phyloP scores from a whole-genome alignment of 345 rosid species.

The Arabidopsis suecica region DNA sequence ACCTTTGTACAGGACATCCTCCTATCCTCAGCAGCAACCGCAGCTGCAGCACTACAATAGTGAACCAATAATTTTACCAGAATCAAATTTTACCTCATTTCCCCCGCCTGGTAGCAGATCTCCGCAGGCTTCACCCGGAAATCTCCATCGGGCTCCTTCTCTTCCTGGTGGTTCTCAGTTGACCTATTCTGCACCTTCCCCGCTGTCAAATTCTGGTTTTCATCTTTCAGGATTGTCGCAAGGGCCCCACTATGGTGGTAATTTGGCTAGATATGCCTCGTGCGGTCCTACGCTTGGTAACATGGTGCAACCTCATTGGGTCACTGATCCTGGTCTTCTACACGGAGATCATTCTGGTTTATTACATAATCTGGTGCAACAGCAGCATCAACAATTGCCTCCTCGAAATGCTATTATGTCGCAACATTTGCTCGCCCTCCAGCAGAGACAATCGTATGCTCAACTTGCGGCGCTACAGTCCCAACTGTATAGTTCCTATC shows the following conservation, averaged over 20 bases:
- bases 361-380: conserved; percentile 69
- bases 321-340: conserved; percentile 71
- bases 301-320: conserved; percentile 83
- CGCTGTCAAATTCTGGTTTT: conserved; percentile 63
- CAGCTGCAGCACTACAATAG: conserved; percentile 69
- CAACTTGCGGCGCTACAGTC: conserved; percentile 78
- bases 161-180: conserved; percentile 60
- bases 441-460: conserved; percentile 72
- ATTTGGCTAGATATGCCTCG: conserved; percentile 64
- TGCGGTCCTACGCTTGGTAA: conserved; percentile 76
- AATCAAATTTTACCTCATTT: conserved; percentile 80
- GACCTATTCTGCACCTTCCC: conserved; percentile 63
- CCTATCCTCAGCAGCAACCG: conserved; percentile 82
- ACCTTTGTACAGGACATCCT: conserved; percentile 83
- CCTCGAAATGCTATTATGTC: conserved; percentile 67
- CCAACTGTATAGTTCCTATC: conserved; percentile 65
- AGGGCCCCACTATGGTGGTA: conserved; percentile 70
- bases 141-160: conserved; percentile 55
- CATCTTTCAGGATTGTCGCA: conserved; percentile 67
- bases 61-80: conserved; percentile 69
- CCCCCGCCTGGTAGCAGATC: conserved; percentile 84
- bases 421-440: conserved; percentile 61
- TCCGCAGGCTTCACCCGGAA: conserved; percentile 62
- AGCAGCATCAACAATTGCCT: conserved; percentile 59
- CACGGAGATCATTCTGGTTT: conserved; percentile 80